phyloP scores from a whole-genome alignment of 2,329 filamentous ascomycete genomes.

The Trichoderma cornu-damae region DNA sequence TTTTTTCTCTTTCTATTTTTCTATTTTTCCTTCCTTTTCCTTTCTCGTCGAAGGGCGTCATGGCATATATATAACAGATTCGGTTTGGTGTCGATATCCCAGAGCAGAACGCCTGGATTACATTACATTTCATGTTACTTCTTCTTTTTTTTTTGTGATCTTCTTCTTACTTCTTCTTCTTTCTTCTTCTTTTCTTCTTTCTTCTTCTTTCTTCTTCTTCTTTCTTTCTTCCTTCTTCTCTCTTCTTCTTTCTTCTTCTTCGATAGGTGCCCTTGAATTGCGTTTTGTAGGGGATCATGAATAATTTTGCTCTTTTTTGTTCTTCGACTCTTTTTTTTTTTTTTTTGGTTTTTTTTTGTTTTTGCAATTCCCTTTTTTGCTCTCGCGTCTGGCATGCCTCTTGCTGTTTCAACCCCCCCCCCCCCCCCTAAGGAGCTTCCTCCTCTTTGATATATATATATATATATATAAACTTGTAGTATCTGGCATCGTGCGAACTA shows the following conservation, averaged over 20 bases:
- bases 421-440: not conserved
- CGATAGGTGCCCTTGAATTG: not conserved
- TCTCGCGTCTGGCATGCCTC: not conserved
- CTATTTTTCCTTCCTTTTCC: not conserved
- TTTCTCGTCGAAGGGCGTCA: slow-evolving; percentile 17
- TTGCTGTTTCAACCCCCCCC: not conserved
- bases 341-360: not conserved
- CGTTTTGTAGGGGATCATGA: not conserved
- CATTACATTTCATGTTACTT: slow-evolving; percentile 11
- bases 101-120: slow-evolving; percentile 15
- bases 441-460: slow-evolving; percentile 1
- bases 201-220: slow-evolving; percentile 18
- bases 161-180: slow-evolving; percentile 16
- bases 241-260: too few relatives aligned
- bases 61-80: slow-evolving; percentile 20
- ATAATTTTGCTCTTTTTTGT: not conserved
- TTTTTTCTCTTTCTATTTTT: too few relatives aligned
- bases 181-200: too few relatives aligned
- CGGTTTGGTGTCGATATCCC: slow-evolving; percentile 16
- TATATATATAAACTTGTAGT: too few relatives aligned
- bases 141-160: slow-evolving; percentile 19
- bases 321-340: too few relatives aligned
- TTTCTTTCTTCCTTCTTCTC: too few relatives aligned
- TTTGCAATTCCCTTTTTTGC: not conserved
- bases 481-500: not conserved